Conservation (phyloP, 495 filamentous ascomycete species). For the Penicillium flavigenum region DNA sequence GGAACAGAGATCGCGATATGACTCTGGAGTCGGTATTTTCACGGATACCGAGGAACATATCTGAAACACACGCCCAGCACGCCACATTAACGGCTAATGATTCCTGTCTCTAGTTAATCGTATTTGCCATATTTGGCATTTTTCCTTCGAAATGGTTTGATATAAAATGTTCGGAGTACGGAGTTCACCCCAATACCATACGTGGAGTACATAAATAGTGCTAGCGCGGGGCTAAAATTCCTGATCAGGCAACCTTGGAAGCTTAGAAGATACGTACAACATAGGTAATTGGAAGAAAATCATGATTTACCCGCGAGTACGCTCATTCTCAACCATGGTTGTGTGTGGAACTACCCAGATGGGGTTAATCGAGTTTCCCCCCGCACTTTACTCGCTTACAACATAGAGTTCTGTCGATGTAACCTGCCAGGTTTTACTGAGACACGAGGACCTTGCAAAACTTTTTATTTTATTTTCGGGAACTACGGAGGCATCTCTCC, state of each 20-base stretch:
- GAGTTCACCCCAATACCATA: not conserved
- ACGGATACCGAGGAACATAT: slow-evolving; percentile 8
- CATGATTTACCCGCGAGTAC: slow-evolving; percentile 1
- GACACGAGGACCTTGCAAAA: slow-evolving; percentile 7
- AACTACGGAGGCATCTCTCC: not conserved
- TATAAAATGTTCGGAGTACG: not conserved
- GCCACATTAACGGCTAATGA: not conserved
- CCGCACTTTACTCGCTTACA: slow-evolving; percentile 19
- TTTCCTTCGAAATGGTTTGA: not conserved
- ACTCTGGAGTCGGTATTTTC: slow-evolving; percentile 10
- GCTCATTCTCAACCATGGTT: slow-evolving; percentile 14
- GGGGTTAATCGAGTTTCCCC: slow-evolving; percentile 17
- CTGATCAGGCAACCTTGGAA: not conserved
- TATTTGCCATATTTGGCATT: too few relatives aligned
- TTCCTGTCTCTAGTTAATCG: not conserved
- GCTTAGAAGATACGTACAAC: not conserved
- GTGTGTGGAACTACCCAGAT: not conserved
- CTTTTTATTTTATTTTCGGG: not conserved
- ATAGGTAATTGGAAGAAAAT: too few relatives aligned
- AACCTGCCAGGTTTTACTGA: slow-evolving; percentile 1
- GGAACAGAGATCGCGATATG: slow-evolving; percentile 7
- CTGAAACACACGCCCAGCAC: slow-evolving; percentile 8
- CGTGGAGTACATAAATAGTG: not conserved
- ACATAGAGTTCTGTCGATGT: not conserved
- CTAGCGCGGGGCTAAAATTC: not conserved